These are phyloP conservation scores for Coniella vitis DNA, from an alignment of 2,329 filamentous ascomycete species.

Conservation along the genomic window DNA sequence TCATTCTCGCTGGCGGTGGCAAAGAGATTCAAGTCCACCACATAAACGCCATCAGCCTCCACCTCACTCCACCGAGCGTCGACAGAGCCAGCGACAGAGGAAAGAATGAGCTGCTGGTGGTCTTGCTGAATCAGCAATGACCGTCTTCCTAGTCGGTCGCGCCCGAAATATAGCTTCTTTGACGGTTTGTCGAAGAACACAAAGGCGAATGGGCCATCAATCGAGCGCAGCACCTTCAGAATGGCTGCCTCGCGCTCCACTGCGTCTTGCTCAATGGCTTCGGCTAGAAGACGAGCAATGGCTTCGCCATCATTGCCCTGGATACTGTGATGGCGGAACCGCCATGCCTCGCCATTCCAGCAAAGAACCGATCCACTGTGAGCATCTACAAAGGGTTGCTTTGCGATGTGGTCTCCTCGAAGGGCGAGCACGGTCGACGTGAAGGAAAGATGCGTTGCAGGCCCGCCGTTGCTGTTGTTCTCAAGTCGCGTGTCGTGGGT, in stretches of 20 bases:
- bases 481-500: constrained; percentile 28
- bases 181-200: constrained; percentile 65
- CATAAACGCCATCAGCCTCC: constrained; percentile 75
- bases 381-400: constrained; percentile 63
- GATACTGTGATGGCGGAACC: constrained; percentile 51
- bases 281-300: constrained; percentile 55
- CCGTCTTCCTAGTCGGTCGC: constrained; percentile 80
- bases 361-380: constrained; percentile 63
- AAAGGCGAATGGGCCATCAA: constrained; percentile 85
- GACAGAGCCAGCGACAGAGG: constrained; percentile 59
- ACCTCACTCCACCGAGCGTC: constrained; percentile 66
- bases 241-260: constrained; percentile 29
- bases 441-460: constrained; percentile 49
- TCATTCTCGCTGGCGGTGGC: neutral
- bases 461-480: constrained; percentile 16
- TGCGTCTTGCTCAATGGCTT: constrained; percentile 28
- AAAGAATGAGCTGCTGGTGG: constrained; percentile 49
- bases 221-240: constrained; percentile 47
- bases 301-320: constrained; percentile 70
- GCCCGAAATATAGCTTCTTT: constrained; percentile 67
- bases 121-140: constrained; percentile 62
- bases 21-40: constrained; percentile 44
- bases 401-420: constrained; percentile 64
- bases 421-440: constrained; percentile 84
- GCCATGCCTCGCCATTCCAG: constrained; percentile 98